These are phyloP conservation scores for Monascus ruber DNA, from an alignment of 2,329 filamentous ascomycete genomes.

Conservation along the genomic window DNA sequence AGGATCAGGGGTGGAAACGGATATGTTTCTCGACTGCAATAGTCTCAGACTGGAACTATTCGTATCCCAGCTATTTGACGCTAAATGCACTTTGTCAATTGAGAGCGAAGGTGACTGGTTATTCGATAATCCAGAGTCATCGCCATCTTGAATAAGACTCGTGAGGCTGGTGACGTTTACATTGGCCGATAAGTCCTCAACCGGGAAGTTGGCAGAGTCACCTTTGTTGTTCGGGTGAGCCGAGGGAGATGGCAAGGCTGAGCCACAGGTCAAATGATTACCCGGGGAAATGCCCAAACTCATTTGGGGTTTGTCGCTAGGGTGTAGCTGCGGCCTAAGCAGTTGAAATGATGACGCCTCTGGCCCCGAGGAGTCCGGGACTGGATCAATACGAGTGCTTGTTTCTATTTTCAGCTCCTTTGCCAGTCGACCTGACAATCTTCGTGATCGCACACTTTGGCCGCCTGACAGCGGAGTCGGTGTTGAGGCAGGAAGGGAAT, in stretches of 20 bases:
- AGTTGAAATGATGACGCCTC: slow-evolving; percentile 15
- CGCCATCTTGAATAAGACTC: slow-evolving; percentile 35
- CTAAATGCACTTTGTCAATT: slow-evolving; percentile 29
- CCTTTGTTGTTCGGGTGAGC: slow-evolving; percentile 19
- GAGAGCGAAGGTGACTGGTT: slow-evolving; percentile 23
- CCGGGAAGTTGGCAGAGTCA: slow-evolving; percentile 22
- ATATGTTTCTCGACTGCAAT: slow-evolving; percentile 63
- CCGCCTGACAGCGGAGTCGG: slow-evolving; percentile 11
- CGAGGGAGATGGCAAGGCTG: slow-evolving; percentile 7
- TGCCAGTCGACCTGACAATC: slow-evolving; percentile 67
- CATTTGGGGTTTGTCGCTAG: slow-evolving; percentile 18
- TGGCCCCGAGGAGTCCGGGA: slow-evolving; percentile 13
- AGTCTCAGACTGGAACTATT: slow-evolving; percentile 62
- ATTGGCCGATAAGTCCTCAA: slow-evolving; percentile 30
- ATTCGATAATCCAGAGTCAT: slow-evolving; percentile 19
- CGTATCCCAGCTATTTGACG: slow-evolving; percentile 44
- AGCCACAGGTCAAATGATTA: slow-evolving; percentile 4
- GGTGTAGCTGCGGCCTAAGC: slow-evolving; percentile 15
- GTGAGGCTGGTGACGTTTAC: slow-evolving; percentile 25
- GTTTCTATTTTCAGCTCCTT: slow-evolving; percentile 90
- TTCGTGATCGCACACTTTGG: slow-evolving; percentile 57
- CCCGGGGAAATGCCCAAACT: slow-evolving; percentile 7
- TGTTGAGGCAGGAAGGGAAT: slow-evolving; percentile 11
- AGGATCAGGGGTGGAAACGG: slow-evolving; percentile 47
- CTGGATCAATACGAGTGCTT: slow-evolving; percentile 22